These are phyloP conservation scores for Plasmodium ovale DNA, from an alignment of 169 alveolate genomes.

Conservation along the genomic window DNA sequence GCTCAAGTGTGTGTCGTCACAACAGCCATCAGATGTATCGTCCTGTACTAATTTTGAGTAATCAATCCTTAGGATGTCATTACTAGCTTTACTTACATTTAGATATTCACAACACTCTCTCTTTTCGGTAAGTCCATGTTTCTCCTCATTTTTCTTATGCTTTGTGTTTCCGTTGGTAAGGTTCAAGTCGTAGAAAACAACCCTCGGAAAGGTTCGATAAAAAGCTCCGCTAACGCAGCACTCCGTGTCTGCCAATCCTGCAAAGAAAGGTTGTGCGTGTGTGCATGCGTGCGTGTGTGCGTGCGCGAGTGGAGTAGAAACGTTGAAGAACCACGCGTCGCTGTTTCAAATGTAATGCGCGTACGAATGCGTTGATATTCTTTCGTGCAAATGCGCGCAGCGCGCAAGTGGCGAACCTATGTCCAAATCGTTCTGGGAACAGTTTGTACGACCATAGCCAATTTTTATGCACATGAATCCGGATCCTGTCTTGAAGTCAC, in stretches of 20 bases:
- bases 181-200: constrained; percentile 82
- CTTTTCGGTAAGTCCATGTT: constrained; percentile 48
- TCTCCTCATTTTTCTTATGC: constrained; percentile 4
- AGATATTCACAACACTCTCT: constrained; percentile 69
- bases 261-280: not conserved
- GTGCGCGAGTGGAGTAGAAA: not conserved
- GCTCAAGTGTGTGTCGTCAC: no score
- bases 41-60: constrained; percentile 30
- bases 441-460: constrained; percentile 85
- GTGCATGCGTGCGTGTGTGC: not conserved
- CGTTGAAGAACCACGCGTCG: no score
- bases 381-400: not conserved
- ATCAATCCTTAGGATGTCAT: constrained; percentile 49
- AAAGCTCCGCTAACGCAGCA: constrained; percentile 89
- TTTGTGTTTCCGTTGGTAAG: constrained; percentile 11
- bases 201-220: constrained; percentile 88
- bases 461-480: constrained; percentile 88
- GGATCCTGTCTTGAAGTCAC: constrained; percentile 89
- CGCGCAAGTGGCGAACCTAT: constrained; percentile 72
- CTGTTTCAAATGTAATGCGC: no score
- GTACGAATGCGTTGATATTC: not conserved
- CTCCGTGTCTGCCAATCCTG: constrained; percentile 91
- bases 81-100: constrained; percentile 42
- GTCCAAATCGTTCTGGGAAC: constrained; percentile 75
- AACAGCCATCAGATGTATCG: no score